Conservation (phyloP, 768 basidiomycete genomes). For the Floccularia luteovirens region DNA sequence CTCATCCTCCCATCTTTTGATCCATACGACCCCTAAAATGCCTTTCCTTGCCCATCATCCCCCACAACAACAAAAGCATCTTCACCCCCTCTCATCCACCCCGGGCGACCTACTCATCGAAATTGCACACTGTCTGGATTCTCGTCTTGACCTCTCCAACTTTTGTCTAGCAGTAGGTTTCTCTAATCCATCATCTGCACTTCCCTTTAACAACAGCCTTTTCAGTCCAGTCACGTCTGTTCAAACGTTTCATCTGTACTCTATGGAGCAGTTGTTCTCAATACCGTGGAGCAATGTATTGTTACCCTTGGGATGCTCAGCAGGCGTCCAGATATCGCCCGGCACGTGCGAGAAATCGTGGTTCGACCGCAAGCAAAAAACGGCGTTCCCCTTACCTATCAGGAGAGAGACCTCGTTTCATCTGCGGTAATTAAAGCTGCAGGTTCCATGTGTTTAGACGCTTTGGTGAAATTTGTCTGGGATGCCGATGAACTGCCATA, state of each 20-base stretch:
- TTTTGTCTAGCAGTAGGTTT: slow-evolving; percentile 52
- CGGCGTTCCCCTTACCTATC: slow-evolving; percentile 13
- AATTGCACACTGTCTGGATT: slow-evolving; percentile 46
- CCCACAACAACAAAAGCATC: neutral
- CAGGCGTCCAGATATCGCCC: slow-evolving; percentile 45
- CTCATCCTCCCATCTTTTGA: no score
- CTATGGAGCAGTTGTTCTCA: slow-evolving; percentile 50
- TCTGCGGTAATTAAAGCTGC: slow-evolving; percentile 44
- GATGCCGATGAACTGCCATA: slow-evolving; percentile 61
- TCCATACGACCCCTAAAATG: no score
- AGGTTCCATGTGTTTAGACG: slow-evolving; percentile 44
- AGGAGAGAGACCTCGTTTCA: slow-evolving; percentile 35
- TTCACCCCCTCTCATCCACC: slow-evolving; percentile 10
- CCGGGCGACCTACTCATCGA: slow-evolving; percentile 66
- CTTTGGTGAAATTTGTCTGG: slow-evolving; percentile 63
- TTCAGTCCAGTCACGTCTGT: slow-evolving; percentile 50
- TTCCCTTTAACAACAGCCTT: neutral
- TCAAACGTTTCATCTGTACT: slow-evolving; percentile 45
- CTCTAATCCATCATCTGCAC: neutral
- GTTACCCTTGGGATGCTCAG: slow-evolving; percentile 60
- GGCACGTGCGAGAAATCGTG: slow-evolving; percentile 57
- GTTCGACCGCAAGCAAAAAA: slow-evolving; percentile 31
- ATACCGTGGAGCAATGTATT: slow-evolving; percentile 50
- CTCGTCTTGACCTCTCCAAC: slow-evolving; percentile 46
- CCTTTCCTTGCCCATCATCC: slow-evolving; percentile 1